These are phyloP conservation scores for Hypoxylon sp. DNA, from an alignment of 2,329 filamentous ascomycete species.

Conservation along the genomic window DNA sequence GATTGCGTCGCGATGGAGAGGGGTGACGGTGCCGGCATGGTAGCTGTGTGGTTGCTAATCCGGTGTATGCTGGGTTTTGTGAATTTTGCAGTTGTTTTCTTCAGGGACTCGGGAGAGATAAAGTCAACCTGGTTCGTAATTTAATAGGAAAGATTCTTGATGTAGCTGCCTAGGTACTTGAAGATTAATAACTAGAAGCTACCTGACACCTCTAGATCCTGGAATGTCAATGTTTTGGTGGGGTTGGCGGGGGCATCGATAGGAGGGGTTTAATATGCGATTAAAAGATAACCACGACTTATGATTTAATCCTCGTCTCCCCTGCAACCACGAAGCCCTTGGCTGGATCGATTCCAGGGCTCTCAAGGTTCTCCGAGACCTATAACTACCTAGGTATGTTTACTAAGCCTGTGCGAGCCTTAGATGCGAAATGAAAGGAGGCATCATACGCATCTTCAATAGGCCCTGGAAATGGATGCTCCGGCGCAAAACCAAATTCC, in stretches of 20 bases:
- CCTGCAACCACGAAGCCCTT: slow-evolving; percentile 12
- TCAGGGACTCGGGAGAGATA: not conserved
- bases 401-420: too few species aligned
- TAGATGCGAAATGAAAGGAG: not conserved
- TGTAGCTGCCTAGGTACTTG: slow-evolving; percentile 41
- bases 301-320: not conserved
- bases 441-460: slow-evolving; percentile 16
- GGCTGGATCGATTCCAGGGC: slow-evolving; percentile 2
- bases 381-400: not conserved
- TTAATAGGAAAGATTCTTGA: slow-evolving; percentile 20
- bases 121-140: not conserved
- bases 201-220: slow-evolving; percentile 8
- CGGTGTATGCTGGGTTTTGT: slow-evolving; percentile 7
- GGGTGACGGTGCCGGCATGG: slow-evolving; percentile 81
- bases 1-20: slow-evolving; percentile 84
- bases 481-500: slow-evolving; percentile 17
- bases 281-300: slow-evolving; percentile 11
- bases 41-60: slow-evolving; percentile 32
- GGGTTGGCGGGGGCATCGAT: slow-evolving; percentile 51
- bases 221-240: slow-evolving; percentile 49
- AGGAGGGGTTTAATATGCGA: slow-evolving; percentile 28
- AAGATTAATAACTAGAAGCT: slow-evolving; percentile 2
- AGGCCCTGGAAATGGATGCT: slow-evolving; percentile 16
- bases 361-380: slow-evolving; percentile 7
- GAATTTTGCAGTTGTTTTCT: not conserved